Conservation (phyloP, 805 yeast species). For the Kuraishia piskuri region DNA sequence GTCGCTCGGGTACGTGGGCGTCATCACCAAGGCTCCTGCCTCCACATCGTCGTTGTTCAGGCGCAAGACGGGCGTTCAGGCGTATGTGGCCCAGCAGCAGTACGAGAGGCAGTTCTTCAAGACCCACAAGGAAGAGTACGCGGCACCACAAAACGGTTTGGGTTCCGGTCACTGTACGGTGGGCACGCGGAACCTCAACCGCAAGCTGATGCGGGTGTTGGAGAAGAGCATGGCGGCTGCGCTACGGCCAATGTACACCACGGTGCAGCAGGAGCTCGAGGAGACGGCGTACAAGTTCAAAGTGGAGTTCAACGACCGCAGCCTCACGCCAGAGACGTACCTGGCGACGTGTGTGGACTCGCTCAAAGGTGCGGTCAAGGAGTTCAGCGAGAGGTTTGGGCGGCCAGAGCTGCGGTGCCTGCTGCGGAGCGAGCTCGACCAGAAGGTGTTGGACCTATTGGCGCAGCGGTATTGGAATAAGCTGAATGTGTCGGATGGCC, state of each 20-base stretch:
- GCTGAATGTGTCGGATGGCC: conserved; percentile 14
- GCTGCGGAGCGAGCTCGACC: conserved; percentile 80
- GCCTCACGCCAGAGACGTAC: conserved; percentile 88
- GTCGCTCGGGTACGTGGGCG: conserved; percentile 97
- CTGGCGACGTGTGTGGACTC: conserved; percentile 87
- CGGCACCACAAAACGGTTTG: conserved; percentile 46
- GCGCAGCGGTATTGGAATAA: conserved; percentile 93
- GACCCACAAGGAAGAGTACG: conserved; percentile 48
- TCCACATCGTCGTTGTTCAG: conserved; percentile 36
- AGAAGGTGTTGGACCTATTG: conserved; percentile 73
- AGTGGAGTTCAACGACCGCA: conserved; percentile 94
- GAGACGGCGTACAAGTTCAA: conserved; percentile 89
- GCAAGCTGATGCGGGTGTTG: conserved; percentile 75
- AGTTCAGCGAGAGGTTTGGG: conserved; percentile 74
- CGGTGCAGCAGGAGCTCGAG: conserved; percentile 86
- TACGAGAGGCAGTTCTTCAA: conserved; percentile 60
- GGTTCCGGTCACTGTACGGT: conserved; percentile 29
- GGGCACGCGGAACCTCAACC: conserved; percentile 69
- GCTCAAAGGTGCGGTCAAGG: conserved; percentile 79
- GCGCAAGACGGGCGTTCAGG: conserved; percentile 48
- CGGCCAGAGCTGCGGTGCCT: conserved; percentile 74
- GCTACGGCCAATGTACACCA: conserved; percentile 75
- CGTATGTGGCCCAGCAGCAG: conserved; percentile 59
- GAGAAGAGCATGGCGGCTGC: conserved; percentile 89
- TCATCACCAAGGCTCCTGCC: conserved; percentile 75